Base-by-base conservation (phyloP, 108 stramenopile species). In the Aurantiochytrium sp. region DNA sequence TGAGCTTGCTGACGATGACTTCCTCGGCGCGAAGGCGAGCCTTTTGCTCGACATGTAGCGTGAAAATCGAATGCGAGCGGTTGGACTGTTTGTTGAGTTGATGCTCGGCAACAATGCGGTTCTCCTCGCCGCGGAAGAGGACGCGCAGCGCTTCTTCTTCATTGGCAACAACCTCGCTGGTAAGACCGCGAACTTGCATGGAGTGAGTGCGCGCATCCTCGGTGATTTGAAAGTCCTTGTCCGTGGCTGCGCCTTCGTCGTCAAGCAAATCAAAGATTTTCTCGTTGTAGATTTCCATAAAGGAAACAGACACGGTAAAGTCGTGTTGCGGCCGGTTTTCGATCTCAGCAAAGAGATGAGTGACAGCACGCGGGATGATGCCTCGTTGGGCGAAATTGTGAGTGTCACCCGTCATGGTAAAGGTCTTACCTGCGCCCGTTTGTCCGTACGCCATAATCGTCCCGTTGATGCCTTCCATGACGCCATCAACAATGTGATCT, bases 21-120 rank as follows among this genome's bases (percentile, higher is more conserved):
- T 95, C 95, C 29, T 89, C 92, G 35, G 93, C 92, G 5, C 95
- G 94, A 44, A 91, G 88, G n/a, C 92, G 51, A 21, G 91, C 58
- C 51, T 92, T 89, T 92, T 95, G 94, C 72, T 91, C 89, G 29
- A 95, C 43, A 60, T 89, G 89, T 57, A 95, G 35, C n/a, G 95
- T 95, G 90, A 95, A 94, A 44, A 95, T 94, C 88, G 90, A 94
- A 88, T 95, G 95, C 28, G 91, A 91, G 12, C 95, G 92, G 93
- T 95, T 95, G 4, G 93, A 93, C 57, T 73, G 64, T 58, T 87
- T 76, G 93, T 95, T 95, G 35, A 95, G 93, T 87, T 92, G 92
- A 92, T 95, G 95, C 90, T 90, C 59, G 23, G 91, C 90, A n/a
- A 90, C 91, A 21, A 90, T 92, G 21, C 93, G 90, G 12, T 58